phyloP scores from a whole-genome alignment of 176 grass and related monocot genomes.

The Oryza meridionalis region DNA sequence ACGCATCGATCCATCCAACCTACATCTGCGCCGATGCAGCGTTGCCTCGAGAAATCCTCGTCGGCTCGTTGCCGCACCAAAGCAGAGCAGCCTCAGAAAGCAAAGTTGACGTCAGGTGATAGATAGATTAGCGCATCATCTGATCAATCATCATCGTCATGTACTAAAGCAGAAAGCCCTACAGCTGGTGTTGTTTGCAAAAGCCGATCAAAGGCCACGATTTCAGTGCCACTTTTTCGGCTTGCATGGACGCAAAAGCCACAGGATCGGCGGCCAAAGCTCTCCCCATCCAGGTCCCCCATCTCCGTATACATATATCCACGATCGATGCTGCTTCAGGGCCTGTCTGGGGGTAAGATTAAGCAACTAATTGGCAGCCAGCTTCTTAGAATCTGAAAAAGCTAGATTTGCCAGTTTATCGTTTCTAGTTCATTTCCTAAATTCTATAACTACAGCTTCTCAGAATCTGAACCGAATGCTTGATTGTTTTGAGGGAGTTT shows the following conservation, averaged over 20 bases:
- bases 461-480: too few relatives aligned
- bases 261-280: background rate
- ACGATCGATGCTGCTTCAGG: too few relatives aligned
- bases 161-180: background rate
- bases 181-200: background rate
- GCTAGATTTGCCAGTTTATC: too few relatives aligned
- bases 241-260: background rate
- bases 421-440: too few relatives aligned
- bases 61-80: background rate
- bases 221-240: background rate
- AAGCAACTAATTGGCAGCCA: too few relatives aligned
- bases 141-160: background rate
- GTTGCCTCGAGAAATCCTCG: background rate
- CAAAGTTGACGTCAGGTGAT: background rate
- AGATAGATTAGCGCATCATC: background rate
- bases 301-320: too few relatives aligned
- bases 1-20: too few relatives aligned
- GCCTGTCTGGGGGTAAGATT: too few relatives aligned
- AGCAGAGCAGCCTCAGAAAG: background rate
- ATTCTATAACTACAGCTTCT: too few relatives aligned
- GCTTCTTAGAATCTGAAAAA: too few relatives aligned
- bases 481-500: too few relatives aligned
- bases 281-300: background rate
- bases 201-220: slow-evolving; percentile 1
- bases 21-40: too few relatives aligned